Evolutionary conservation across 331 rosid species (phyloP).

Genomic region (Pyrus hybrid): DNA sequence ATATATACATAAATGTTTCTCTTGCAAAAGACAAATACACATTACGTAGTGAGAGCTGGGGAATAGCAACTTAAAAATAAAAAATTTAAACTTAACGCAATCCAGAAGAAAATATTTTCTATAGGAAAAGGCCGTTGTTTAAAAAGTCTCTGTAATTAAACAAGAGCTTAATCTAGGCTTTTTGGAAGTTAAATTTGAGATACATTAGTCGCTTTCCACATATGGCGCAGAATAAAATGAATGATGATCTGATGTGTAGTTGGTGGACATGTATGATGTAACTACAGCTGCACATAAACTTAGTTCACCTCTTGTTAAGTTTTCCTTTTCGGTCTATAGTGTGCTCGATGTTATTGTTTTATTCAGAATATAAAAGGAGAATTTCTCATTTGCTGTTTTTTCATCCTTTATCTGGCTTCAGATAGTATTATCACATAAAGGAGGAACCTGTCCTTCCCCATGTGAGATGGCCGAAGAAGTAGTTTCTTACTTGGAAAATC

Average conservation of each 20-base stretch:
- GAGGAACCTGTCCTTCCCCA: conserved; percentile 19
- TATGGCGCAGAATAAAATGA: neutral
- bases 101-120: neutral
- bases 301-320: neutral
- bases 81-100: neutral
- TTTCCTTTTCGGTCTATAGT: neutral
- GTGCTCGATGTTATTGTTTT: neutral
- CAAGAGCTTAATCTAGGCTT: neutral
- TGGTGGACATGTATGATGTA: neutral
- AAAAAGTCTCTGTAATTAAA: neutral
- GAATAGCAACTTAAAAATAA: neutral
- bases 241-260: neutral
- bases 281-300: neutral
- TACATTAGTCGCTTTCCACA: neutral
- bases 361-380: neutral
- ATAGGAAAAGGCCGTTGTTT: neutral
- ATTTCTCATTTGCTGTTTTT: neutral
- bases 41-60: neutral
- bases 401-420: neutral
- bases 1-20: neutral
- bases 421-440: conserved; percentile 29
- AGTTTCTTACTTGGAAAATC: conserved; percentile 30
- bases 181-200: neutral
- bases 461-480: conserved; percentile 37
- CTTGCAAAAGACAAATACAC: neutral